Conservation (phyloP, 306 rosid species). For the Begonia fuchsioides region DNA sequence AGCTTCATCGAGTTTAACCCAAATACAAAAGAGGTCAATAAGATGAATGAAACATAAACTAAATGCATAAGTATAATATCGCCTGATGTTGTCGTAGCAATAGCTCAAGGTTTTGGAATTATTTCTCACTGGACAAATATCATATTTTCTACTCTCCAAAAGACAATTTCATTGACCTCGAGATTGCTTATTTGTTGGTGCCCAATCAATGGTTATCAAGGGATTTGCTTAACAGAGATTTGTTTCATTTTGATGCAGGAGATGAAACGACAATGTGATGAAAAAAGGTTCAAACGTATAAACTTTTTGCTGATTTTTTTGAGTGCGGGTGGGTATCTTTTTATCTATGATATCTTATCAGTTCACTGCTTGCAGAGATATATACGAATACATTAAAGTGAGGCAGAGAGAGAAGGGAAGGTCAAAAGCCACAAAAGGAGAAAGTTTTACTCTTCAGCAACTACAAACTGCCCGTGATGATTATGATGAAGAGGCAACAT, state of each 20-base stretch:
- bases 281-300: conserved; percentile 55
- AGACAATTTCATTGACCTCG: too few species aligned
- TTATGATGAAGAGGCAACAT: conserved; percentile 86
- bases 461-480: conserved; percentile 72
- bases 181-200: too few species aligned
- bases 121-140: too few species aligned
- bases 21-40: too few species aligned
- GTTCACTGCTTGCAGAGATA: conserved; percentile 43
- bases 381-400: conserved; percentile 55
- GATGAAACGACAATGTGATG: conserved; percentile 95
- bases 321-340: conserved; percentile 1
- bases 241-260: conserved; percentile 57
- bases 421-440: conserved; percentile 60
- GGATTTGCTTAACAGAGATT: conserved; percentile 2
- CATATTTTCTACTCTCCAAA: too few species aligned
- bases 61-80: too few species aligned
- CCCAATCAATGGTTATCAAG: too few species aligned
- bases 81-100: too few species aligned
- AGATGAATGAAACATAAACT: too few species aligned
- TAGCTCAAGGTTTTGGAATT: too few species aligned
- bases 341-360: conserved; percentile 10
- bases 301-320: conserved; percentile 1
- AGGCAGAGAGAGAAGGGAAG: conserved; percentile 71
- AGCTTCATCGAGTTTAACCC: too few species aligned
- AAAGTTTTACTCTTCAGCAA: conserved; percentile 59